Conservation (phyloP, 2,329 filamentous ascomycete species). For the Trichoderma pleuroti region DNA sequence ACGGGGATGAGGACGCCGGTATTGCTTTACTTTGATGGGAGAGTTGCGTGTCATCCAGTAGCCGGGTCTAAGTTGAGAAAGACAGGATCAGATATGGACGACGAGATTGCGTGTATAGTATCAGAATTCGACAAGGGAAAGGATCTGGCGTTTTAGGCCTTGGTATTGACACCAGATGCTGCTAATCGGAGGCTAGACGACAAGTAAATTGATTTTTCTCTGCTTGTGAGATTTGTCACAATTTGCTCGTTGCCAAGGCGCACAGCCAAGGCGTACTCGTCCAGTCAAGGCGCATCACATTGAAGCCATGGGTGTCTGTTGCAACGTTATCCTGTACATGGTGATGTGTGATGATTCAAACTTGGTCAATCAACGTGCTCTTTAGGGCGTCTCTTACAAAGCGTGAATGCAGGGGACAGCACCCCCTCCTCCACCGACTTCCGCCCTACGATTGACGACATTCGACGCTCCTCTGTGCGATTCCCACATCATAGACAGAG, state of each 20-base stretch:
- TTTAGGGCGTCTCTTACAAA: background rate
- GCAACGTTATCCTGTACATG: background rate
- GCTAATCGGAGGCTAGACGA: conserved; percentile 9
- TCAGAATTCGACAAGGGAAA: conserved; percentile 11
- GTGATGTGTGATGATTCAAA: background rate
- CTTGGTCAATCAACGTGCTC: background rate
- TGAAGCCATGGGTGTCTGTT: background rate
- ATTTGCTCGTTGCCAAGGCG: background rate
- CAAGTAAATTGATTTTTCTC: conserved; percentile 4
- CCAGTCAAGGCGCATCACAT: background rate
- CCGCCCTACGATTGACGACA: conserved; percentile 4
- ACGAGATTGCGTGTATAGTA: conserved; percentile 15
- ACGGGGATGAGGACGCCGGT: background rate
- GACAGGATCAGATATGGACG: conserved; percentile 2
- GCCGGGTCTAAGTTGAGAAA: conserved; percentile 6
- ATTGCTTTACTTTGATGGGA: conserved; percentile 5
- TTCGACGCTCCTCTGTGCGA: background rate
- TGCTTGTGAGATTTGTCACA: background rate
- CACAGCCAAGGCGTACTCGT: background rate
- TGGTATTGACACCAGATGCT: conserved; percentile 12
- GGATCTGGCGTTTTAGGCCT: conserved; percentile 19
- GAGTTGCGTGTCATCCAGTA: conserved; percentile 2
- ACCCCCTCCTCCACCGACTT: background rate
- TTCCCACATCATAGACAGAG: background rate
- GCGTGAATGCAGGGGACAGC: background rate